phyloP scores from a whole-genome alignment of 23 red algal species.

The Gracilaria vermiculophylla region DNA sequence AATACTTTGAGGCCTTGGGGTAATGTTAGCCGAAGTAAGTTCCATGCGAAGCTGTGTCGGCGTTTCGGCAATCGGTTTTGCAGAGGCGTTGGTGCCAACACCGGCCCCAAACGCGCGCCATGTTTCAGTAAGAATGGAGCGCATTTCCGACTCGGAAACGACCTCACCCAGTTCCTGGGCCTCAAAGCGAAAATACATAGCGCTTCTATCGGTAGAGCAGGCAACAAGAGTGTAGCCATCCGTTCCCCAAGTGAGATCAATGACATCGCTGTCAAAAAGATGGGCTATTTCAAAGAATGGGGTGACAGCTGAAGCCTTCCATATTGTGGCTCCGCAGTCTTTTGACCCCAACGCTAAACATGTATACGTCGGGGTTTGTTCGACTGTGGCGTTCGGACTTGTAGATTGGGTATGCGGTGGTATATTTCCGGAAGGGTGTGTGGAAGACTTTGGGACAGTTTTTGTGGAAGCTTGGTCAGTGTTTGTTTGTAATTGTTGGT shows the following conservation, averaged over 20 bases:
- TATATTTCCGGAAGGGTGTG: background rate
- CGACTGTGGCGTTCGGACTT: background rate
- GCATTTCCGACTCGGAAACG: conserved; percentile 56
- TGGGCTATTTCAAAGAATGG: conserved; percentile 79
- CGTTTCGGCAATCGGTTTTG: conserved; percentile 35
- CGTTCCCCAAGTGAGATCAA: conserved; percentile 84
- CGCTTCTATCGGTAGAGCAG: conserved; percentile 81
- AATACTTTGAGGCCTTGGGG: background rate
- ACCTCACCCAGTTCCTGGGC: conserved; percentile 81
- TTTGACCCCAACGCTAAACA: conserved; percentile 85
- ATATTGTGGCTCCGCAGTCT: conserved; percentile 80
- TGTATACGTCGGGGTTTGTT: conserved; percentile 46
- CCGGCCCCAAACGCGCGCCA: conserved; percentile 55
- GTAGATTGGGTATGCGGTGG: background rate
- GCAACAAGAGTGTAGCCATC: conserved; percentile 85
- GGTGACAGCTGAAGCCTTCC: conserved; percentile 45
- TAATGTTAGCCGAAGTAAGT: background rate
- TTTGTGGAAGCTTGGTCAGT: background rate
- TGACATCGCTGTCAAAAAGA: conserved; percentile 83
- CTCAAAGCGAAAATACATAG: conserved; percentile 76
- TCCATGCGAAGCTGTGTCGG: conserved; percentile 37
- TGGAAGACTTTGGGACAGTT: background rate
- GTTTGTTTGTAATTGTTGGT: conserved; percentile 11
- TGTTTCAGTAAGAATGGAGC: conserved; percentile 47
- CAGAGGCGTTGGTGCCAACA: background rate